These are phyloP conservation scores for Pseudogymnoascus sp. DNA, from an alignment of 2,329 filamentous ascomycete species.

Conservation along the genomic window DNA sequence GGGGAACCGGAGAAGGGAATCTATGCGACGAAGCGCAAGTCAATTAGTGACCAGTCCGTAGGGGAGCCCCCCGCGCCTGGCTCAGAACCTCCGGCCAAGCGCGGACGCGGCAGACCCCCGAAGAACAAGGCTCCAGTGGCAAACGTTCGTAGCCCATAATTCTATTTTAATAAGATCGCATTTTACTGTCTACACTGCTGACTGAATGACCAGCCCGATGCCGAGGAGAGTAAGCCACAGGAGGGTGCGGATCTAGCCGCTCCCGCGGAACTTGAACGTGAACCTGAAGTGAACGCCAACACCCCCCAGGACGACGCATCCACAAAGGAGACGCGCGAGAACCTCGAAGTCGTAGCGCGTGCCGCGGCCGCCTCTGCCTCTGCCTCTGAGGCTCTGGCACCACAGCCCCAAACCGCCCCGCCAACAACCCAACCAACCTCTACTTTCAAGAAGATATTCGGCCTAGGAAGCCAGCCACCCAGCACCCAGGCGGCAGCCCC, in stretches of 20 bases:
- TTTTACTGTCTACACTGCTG: neutral
- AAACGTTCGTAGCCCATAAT: slow-evolving; percentile 7
- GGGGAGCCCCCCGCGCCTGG: neutral
- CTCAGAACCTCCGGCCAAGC: slow-evolving; percentile 2
- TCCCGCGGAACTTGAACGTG: neutral
- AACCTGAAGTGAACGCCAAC: neutral
- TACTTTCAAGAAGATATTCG: neutral
- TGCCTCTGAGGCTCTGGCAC: neutral
- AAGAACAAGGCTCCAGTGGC: neutral
- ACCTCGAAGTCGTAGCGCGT: neutral
- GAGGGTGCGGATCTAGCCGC: neutral
- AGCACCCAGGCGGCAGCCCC: neutral
- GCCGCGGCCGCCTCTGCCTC: neutral
- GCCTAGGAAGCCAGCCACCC: neutral
- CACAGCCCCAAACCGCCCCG: neutral
- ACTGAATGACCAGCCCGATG: neutral
- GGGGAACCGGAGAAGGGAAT: neutral
- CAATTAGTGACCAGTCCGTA: neutral
- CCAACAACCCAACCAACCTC: neutral
- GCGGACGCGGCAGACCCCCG: slow-evolving; percentile 6
- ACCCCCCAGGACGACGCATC: neutral
- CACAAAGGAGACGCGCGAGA: neutral
- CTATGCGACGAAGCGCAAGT: neutral
- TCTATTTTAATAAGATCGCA: neutral
- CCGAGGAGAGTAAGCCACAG: neutral